Percentiles rank a stretch among this genome's conserved stretches.
phyloP scores from a whole-genome alignment of 257 asterid genomes.

The Salvia rosmarinus region DNA sequence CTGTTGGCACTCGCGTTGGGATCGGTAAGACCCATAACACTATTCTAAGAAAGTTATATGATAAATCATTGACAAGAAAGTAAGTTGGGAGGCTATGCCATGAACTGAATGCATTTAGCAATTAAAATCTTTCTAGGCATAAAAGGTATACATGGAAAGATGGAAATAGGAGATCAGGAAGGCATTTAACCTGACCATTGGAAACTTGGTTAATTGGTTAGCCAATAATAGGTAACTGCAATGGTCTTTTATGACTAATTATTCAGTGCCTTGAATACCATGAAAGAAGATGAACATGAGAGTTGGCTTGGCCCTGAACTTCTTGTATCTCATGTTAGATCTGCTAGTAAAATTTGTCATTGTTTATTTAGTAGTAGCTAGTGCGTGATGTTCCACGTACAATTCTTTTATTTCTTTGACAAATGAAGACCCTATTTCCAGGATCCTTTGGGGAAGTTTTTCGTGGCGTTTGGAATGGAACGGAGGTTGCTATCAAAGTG shows the following conservation, averaged over 20 bases:
- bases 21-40: constrained; percentile 56
- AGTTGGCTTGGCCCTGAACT: constrained; percentile 25
- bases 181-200: background rate
- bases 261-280: constrained; percentile 3
- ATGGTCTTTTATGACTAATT: background rate
- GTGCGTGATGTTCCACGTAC: constrained; percentile 19
- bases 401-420: constrained; percentile 9
- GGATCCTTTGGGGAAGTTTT: constrained; percentile 98
- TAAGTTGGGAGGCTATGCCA: background rate
- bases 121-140: background rate
- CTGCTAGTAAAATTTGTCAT: constrained; percentile 1
- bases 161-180: constrained; percentile 11
- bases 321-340: constrained; percentile 16
- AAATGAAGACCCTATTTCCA: constrained; percentile 32
- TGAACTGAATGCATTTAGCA: background rate
- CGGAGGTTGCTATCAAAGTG: constrained; percentile 93
- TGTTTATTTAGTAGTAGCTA: constrained; percentile 17
- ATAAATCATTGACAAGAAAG: background rate
- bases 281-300: constrained; percentile 7
- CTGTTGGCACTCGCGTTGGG: constrained; percentile 83
- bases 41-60: background rate
- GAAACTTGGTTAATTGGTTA: background rate
- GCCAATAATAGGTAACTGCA: constrained; percentile 3
- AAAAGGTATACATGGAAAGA: background rate
- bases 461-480: constrained; percentile 96